Conservation (phyloP, 352 stramenopile species). For the Poterioochromonas sp. region DNA sequence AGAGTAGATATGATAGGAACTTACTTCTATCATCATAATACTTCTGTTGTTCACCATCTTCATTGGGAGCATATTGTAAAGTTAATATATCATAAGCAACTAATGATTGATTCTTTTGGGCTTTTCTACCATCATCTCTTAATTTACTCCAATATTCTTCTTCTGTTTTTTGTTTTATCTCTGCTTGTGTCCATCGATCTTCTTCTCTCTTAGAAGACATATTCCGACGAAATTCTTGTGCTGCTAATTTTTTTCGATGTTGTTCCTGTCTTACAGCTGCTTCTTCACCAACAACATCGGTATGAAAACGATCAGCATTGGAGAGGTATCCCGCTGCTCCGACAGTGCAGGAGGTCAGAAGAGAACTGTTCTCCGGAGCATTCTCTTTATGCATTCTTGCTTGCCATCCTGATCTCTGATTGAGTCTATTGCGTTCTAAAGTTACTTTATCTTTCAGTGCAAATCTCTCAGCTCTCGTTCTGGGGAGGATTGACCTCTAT, state of each 20-base stretch:
- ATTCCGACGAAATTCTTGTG: conserved; percentile 38
- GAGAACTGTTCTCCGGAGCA: conserved; percentile 40
- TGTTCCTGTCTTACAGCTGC: conserved; percentile 52
- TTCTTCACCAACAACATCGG: conserved; percentile 71
- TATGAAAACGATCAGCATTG: conserved; percentile 73
- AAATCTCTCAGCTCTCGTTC: conserved; percentile 42
- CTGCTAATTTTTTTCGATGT: conserved; percentile 27
- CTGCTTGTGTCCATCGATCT: conserved; percentile 69
- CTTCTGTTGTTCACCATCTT: conserved; percentile 25
- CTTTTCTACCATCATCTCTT: conserved; percentile 61
- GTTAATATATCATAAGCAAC: conserved; percentile 74
- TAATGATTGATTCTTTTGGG: conserved; percentile 67
- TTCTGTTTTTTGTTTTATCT: conserved; percentile 54
- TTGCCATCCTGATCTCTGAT: conserved; percentile 43
- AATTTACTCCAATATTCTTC: conserved; percentile 57
- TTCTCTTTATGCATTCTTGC: conserved; percentile 49
- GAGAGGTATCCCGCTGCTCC: conserved; percentile 59
- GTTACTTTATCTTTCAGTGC: conserved; percentile 50
- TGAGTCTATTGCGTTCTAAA: conserved; percentile 46
- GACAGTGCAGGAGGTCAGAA: conserved; percentile 40
- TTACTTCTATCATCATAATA: conserved; percentile 31
- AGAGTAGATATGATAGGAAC: background rate
- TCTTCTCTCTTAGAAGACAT: conserved; percentile 57
- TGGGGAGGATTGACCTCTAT: conserved; percentile 46
- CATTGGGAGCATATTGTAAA: conserved; percentile 40